Base-by-base conservation (phyloP, 2,329 filamentous ascomycete species). In the Alternaria viburni region DNA sequence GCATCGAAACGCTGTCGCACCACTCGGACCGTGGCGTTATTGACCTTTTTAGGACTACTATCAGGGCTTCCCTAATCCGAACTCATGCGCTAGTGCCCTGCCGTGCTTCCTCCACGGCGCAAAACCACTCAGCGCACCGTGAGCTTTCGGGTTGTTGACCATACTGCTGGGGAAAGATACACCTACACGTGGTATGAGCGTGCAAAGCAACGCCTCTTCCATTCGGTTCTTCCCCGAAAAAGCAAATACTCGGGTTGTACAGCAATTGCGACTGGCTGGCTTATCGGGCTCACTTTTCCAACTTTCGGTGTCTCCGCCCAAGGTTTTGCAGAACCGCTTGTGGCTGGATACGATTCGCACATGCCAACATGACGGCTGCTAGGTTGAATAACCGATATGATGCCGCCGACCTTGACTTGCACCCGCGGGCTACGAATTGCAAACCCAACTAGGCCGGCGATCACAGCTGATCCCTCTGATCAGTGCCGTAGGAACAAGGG, bases 1-100 rank as follows among this genome's bases (percentile, higher is more conserved):
- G 57, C 61, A 68, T 65, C 25, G 55, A 63, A 60, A 57, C 44
- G 59, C 55, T 60, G 72, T 76, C 64, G 66, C 68, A 75, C 72
- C 55, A 67, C 61, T 62, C 66, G 61, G 63, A 54, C 47, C 63
- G 69, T 75, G 74, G 76, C 71, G 75, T 73, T 75, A 74, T 75
- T 74, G 67, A 66, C 58, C 63, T 68, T 62, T 62, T 65, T 57
- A 51, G 65, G 52, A 59, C 59, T 64, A 50, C 47, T 54, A 54
- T 45, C 44, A 64, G 64, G 67, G 57, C 61, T 58, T 54, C 67
- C 65, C 62, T 62, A 56, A 59, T 41, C 59, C 54, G 64, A 67
- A 54, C 57, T 57, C 59, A 54, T 43, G 59, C 52, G 19, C 41
- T 57, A 57, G 47, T 25, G 57, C 57, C 11, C 57, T 43, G 54